Conservation (phyloP, 371 early-diverging fungal genomes). For the Mortierella sp. region DNA sequence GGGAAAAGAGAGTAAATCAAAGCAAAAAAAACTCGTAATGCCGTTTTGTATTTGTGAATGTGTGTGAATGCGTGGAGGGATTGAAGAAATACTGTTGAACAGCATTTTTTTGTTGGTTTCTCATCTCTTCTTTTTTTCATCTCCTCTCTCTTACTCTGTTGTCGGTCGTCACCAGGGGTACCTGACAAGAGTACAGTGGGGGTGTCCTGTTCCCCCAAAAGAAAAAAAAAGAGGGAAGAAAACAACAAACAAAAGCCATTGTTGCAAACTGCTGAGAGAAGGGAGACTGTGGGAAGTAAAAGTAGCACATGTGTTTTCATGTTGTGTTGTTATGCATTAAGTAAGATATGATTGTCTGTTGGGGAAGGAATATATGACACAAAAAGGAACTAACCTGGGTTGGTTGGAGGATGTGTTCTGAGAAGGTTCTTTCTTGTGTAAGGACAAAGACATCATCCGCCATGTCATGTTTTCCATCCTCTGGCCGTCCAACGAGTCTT, state of each 20-base stretch:
- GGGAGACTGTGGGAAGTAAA: conserved; percentile 1
- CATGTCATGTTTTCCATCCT: conserved; percentile 80
- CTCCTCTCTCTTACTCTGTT: background rate
- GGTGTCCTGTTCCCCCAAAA: background rate
- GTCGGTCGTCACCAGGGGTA: background rate
- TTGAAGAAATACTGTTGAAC: background rate
- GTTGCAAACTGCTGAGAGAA: background rate
- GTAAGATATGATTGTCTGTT: background rate
- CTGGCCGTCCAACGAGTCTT: conserved; percentile 69
- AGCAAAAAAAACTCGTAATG: background rate
- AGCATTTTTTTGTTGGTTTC: background rate
- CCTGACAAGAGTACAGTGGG: background rate
- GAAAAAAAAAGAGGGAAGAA: background rate
- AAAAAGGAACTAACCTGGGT: background rate
- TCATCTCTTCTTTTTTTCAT: background rate
- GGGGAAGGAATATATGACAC: background rate
- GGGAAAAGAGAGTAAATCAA: background rate
- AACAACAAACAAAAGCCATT: background rate
- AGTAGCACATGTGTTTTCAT: background rate
- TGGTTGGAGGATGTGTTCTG: background rate
- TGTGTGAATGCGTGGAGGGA: conserved; percentile 6
- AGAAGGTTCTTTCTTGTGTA: conserved; percentile 57
- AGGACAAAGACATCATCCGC: conserved; percentile 77
- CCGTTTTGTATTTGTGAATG: background rate
- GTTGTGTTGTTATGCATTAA: background rate